These are phyloP conservation scores for Yamadazyma scolyti DNA, from an alignment of 805 yeast genomes.

Conservation along the genomic window DNA sequence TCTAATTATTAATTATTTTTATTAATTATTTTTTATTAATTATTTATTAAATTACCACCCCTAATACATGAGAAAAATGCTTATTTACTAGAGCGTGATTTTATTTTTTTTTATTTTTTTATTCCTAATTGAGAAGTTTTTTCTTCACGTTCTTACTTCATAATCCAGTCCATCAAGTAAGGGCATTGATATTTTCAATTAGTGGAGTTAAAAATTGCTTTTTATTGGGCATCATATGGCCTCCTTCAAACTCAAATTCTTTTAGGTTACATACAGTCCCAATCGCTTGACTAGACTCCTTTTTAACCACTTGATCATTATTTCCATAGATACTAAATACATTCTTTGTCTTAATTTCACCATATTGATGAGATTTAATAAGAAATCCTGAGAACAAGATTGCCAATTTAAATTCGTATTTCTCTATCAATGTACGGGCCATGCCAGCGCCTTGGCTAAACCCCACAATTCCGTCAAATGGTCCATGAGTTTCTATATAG, in stretches of 20 bases:
- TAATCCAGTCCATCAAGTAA: too few relatives aligned
- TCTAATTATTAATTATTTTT: too few relatives aligned
- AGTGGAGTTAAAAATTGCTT: conserved; percentile 15
- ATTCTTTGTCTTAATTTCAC: conserved; percentile 18
- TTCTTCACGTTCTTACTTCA: too few relatives aligned
- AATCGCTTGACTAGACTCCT: conserved; percentile 24
- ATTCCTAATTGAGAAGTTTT: too few relatives aligned
- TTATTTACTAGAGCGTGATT: too few relatives aligned
- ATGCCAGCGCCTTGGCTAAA: conserved; percentile 43
- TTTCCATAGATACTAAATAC: conserved; percentile 27
- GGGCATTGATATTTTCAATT: conserved; percentile 10
- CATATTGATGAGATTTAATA: conserved; percentile 19
- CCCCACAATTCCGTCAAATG: conserved; percentile 40
- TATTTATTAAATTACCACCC: too few relatives aligned
- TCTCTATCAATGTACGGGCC: conserved; percentile 22
- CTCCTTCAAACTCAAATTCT: conserved; percentile 30
- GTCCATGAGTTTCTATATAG: conserved; percentile 33
- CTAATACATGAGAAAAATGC: too few relatives aligned
- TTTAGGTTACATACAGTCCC: conserved; percentile 16
- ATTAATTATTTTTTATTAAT: too few relatives aligned
- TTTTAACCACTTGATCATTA: conserved; percentile 31
- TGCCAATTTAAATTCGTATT: conserved; percentile 24
- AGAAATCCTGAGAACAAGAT: conserved; percentile 29
- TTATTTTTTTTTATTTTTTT: too few relatives aligned
- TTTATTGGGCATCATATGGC: conserved; percentile 32